Evolutionary conservation across 73 alveolate genomes (phyloP), one percentile per base, ranked within the genome.

Genomic region (Breviolum minutum): DNA sequence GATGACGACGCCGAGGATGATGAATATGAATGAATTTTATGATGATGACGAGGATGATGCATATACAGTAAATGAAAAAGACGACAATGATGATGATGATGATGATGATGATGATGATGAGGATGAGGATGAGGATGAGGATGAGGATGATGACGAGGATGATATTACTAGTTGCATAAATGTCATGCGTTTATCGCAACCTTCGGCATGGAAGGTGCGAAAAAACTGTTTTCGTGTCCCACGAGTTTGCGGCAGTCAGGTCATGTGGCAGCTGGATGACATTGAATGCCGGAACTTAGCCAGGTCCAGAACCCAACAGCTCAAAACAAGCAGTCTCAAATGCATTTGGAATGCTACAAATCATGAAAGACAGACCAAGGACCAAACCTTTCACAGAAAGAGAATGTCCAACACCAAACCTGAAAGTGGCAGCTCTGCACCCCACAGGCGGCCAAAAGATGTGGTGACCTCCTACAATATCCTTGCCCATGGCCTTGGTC

Each of bases 401-500:
- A 20, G 13, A 17, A 8, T 11, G 81, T 71, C 81, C 10, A 71
- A 17, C 32, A 13, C 81, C 10, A 71, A 71, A 20, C 13, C 81
- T 8, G 81, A 13, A 26, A 29, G 63, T 10, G 32, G 1, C 86
- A 22, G 62, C 22, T 8, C 26, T n/a, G 85, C 20, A 5, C 17
- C 6, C 20, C 16, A 27, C 62, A n/a, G 61, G 62, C 20, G 86
- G 61, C 86, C 20, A 61, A 76, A 76, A 62, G 86, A 77, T 29
- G 86, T 29, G 27, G 62, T 77, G 63, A 77, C 86, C 62, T 77
- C 86, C 63, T 77, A 77, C 86, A 77, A 77, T 63, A 77, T 77
- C 86, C 62, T 77, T 7, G 22, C 27, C n/a, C 86, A 77, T n/a
- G 12, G 63, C 63, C 26, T 77, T 40, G 54, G 54, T 3, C 54